phyloP scores from a whole-genome alignment of 2,329 filamentous ascomycete species.

The Sclerotinia spermophila region DNA sequence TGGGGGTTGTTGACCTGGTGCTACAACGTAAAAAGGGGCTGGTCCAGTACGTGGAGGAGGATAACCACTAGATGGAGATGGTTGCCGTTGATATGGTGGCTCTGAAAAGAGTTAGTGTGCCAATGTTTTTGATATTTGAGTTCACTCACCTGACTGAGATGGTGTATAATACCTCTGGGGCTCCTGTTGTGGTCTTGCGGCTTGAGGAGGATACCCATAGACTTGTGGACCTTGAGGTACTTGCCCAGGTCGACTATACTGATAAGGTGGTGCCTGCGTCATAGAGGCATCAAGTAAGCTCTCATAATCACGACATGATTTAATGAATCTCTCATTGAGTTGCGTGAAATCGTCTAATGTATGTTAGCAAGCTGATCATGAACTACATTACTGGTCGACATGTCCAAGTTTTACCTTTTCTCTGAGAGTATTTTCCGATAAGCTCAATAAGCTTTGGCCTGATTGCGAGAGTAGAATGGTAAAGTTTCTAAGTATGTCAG shows the following conservation, averaged over 20 bases:
- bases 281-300: conserved; percentile 93
- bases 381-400: neutral
- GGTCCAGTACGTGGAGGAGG: conserved; percentile 52
- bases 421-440: conserved; percentile 98
- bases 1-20: conserved; percentile 37
- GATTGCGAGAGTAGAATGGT: conserved; percentile 91
- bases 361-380: conserved; percentile 20
- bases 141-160: conserved; percentile 42
- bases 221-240: conserved; percentile 23
- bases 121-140: neutral
- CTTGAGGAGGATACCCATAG: conserved; percentile 40
- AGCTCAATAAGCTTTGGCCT: conserved; percentile 95
- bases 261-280: conserved; percentile 83
- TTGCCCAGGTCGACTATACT: conserved; percentile 55
- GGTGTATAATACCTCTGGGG: conserved; percentile 68
- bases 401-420: conserved; percentile 66
- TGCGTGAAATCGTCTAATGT: conserved; percentile 92
- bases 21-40: conserved; percentile 62
- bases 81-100: conserved; percentile 46
- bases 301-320: conserved; percentile 94
- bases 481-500: conserved; percentile 58
- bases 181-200: conserved; percentile 49
- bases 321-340: conserved; percentile 99
- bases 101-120: conserved; percentile 24
- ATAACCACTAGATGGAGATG: conserved; percentile 52